phyloP scores from a whole-genome alignment of 2,329 filamentous ascomycete genomes.

The Herpotrichia juniperi region DNA sequence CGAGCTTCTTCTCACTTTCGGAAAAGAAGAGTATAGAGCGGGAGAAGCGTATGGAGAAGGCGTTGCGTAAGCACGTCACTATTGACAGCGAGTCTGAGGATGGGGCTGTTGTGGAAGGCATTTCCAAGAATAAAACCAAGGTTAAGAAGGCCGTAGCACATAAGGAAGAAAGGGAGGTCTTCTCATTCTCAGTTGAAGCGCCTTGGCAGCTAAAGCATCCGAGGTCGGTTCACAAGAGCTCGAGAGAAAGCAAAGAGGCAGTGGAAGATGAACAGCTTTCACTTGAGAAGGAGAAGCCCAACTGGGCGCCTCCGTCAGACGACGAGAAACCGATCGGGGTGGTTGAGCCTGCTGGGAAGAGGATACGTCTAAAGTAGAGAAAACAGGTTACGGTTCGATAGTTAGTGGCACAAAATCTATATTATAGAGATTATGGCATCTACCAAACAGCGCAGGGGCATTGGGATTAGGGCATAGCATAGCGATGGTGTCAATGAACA shows the following conservation, averaged over 20 bases:
- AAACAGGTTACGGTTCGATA: no score
- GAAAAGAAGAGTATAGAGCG: constrained; percentile 26
- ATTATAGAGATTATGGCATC: no score
- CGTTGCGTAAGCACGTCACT: constrained; percentile 18
- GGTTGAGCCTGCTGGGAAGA: constrained; percentile 29
- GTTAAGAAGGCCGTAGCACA: constrained; percentile 21
- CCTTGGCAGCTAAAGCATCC: constrained; percentile 33
- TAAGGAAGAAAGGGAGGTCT: constrained; percentile 33
- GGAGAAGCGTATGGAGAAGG: constrained; percentile 19
- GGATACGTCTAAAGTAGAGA: constrained; percentile 26
- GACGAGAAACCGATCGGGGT: constrained; percentile 10
- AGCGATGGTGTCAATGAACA: constrained; percentile 4
- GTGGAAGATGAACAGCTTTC: neutral
- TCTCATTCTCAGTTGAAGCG: constrained; percentile 44
- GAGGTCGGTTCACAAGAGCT: constrained; percentile 8
- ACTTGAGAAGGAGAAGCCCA: constrained; percentile 19
- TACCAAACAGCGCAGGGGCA: no score
- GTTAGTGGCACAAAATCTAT: no score
- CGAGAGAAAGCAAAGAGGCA: neutral
- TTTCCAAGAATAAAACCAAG: constrained; percentile 7
- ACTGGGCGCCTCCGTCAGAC: constrained; percentile 19
- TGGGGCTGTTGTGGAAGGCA: constrained; percentile 5
- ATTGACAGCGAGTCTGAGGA: constrained; percentile 18
- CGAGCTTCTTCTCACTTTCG: constrained; percentile 34
- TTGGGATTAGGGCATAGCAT: neutral